Conservation (phyloP, 306 rosid species). For the Argentina anserina region DNA sequence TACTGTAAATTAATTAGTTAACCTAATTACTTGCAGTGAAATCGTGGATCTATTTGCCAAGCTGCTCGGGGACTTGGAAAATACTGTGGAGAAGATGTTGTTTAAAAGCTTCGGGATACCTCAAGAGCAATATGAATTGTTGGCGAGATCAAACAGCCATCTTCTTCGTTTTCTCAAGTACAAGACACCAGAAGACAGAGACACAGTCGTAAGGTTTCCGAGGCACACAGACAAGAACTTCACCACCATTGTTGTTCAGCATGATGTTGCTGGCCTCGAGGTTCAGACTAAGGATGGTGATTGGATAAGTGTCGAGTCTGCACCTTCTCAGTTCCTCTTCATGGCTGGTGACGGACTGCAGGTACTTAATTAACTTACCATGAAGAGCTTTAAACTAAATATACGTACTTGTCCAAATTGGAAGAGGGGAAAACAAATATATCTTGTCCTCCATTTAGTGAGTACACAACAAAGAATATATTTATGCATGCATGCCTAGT, state of each 20-base stretch:
- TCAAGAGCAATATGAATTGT: neutral
- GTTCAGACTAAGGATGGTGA: constrained; percentile 2
- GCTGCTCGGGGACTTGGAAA: neutral
- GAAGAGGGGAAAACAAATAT: too few species aligned
- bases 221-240: constrained; percentile 14
- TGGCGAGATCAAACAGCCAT: neutral
- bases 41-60: neutral
- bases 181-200: neutral
- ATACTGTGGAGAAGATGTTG: neutral
- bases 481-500: too few species aligned
- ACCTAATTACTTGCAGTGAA: constrained; percentile 13
- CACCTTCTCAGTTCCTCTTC: neutral
- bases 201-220: neutral
- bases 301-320: neutral
- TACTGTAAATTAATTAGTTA: too few species aligned
- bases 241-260: neutral
- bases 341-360: constrained; percentile 7
- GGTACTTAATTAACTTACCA: neutral
- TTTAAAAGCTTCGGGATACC: neutral
- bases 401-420: too few species aligned
- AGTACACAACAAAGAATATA: too few species aligned
- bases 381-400: too few species aligned
- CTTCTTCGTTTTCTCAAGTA: constrained; percentile 12
- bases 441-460: too few species aligned
- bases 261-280: constrained; percentile 3